A percentile compares a stretch with the other conserved stretches of the same genome.
Evolutionary conservation across 805 yeast species (phyloP).

Genomic region (Groenewaldozyma salmanticensis): DNA sequence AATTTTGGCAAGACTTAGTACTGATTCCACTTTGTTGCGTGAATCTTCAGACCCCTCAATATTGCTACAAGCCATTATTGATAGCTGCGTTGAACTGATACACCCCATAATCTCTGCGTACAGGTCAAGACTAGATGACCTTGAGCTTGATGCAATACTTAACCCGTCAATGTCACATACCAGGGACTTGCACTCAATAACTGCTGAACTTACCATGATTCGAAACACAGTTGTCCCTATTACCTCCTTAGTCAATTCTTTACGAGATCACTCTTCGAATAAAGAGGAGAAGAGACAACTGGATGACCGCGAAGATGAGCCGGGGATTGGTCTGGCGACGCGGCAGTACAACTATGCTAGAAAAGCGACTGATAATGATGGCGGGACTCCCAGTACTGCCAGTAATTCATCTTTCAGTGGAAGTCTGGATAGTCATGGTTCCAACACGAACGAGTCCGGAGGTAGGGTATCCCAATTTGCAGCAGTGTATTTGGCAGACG

Average conservation of each 20-base stretch:
- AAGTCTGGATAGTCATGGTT: neutral
- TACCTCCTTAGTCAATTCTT: slow-evolving; percentile 36
- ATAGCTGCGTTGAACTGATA: slow-evolving; percentile 43
- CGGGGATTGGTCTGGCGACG: neutral
- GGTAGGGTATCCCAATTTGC: slow-evolving; percentile 34
- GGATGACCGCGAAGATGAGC: neutral
- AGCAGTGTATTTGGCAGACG: slow-evolving; percentile 43
- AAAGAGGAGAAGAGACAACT: too few relatives aligned
- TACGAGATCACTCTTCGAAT: slow-evolving; percentile 32
- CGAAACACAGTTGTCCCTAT: slow-evolving; percentile 40
- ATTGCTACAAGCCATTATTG: slow-evolving; percentile 45
- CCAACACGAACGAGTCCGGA: slow-evolving; percentile 3
- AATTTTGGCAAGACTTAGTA: slow-evolving; percentile 37
- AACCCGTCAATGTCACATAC: slow-evolving; percentile 44
- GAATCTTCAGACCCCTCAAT: slow-evolving; percentile 44
- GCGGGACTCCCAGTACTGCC: neutral
- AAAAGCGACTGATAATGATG: neutral
- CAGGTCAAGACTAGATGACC: slow-evolving; percentile 36
- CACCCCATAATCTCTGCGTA: slow-evolving; percentile 48
- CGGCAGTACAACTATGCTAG: neutral
- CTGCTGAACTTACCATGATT: slow-evolving; percentile 42
- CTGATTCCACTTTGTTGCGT: slow-evolving; percentile 39
- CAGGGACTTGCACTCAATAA: slow-evolving; percentile 42
- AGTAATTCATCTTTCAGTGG: neutral
- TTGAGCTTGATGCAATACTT: slow-evolving; percentile 42